Evolutionary conservation across 2,329 filamentous ascomycete genomes (phyloP), one percentile per base, ranked within the genome.

Genomic region (Fusarium burgessii): DNA sequence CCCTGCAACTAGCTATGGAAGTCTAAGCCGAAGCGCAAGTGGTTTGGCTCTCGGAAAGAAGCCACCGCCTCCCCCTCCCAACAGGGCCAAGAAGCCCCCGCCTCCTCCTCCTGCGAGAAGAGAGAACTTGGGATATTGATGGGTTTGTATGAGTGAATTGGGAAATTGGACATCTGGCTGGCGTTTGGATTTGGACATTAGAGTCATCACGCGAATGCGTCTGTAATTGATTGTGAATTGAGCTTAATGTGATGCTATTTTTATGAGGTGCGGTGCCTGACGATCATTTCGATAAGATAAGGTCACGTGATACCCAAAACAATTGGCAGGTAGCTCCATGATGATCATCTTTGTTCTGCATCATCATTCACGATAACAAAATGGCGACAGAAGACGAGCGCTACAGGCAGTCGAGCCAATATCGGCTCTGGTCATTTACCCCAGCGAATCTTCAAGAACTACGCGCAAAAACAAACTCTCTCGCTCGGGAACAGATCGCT

Each of bases 331-430:
- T 42, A 23, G 40, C 38, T 32, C 23, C 47, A 43, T 60, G 40
- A 49, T 56, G 29, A 29, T 29, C 59, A 58, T n/a, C 27, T 67
- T 36, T 56, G 29, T 29, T 47, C 23, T 64, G 20, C 38, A 46
- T 51, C 42, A 49, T n/a, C 59, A 27, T 51, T 18, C 38, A 46
- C 51, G 81, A 49, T n/a, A 47, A 47, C 50, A 81, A 47, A 67
- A 93, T 97, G 89, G 86, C 87, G 11, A 92, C 90, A 68, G 96
- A 99, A 87, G 96, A 99, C 82, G 93, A 93, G 73, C 87, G 95
- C 59, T 99, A 98, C 82, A 91, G 94, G 35, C 89, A 92, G 55
- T 97, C 95, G 0, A 95, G 93, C 49, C 96, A 99, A 81, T 98
- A 90, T 79, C 90, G 93, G 45, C 87, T 97, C 63, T 99, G 96